A percentile compares a stretch with the other conserved stretches of the same genome.
Evolutionary conservation across 805 yeast genomes (phyloP).

Genomic region (Candida pseudoglaebosa): DNA sequence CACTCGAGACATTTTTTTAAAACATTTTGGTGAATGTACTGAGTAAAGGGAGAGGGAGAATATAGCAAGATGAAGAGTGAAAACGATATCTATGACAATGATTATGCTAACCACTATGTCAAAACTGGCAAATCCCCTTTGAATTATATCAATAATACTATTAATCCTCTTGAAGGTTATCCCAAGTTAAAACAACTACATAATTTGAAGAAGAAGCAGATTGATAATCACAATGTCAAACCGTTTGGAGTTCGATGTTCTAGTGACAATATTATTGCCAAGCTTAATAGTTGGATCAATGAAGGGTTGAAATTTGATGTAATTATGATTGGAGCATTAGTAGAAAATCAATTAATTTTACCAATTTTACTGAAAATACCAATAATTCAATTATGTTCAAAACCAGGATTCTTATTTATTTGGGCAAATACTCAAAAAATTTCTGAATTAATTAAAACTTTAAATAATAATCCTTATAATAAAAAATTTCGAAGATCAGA

Average conservation of each 20-base stretch:
- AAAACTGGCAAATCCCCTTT: conserved; percentile 64
- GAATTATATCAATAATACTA: conserved; percentile 58
- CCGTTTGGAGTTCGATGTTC: conserved; percentile 65
- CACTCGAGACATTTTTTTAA: too few species aligned
- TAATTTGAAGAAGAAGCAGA: conserved; percentile 59
- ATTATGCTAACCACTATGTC: conserved; percentile 66
- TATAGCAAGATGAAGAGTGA: background rate
- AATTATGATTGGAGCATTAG: conserved; percentile 84
- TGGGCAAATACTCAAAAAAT: conserved; percentile 84
- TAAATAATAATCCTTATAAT: conserved; percentile 47
- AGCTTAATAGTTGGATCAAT: conserved; percentile 58
- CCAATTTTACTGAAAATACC: conserved; percentile 66
- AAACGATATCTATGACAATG: conserved; percentile 44
- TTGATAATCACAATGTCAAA: conserved; percentile 46
- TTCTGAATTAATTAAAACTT: conserved; percentile 53
- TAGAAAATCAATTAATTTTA: conserved; percentile 65
- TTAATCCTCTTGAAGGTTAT: conserved; percentile 73
- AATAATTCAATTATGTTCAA: conserved; percentile 66
- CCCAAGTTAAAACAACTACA: conserved; percentile 75
- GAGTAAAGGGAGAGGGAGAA: too few species aligned
- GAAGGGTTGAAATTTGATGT: conserved; percentile 74
- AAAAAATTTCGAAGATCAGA: conserved; percentile 82
- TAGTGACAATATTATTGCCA: conserved; percentile 51
- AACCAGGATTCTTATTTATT: conserved; percentile 80
- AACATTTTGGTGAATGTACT: too few species aligned